These are phyloP conservation scores for Cordyceps cateniannulata DNA, from an alignment of 2,329 filamentous ascomycete genomes.

Conservation along the genomic window DNA sequence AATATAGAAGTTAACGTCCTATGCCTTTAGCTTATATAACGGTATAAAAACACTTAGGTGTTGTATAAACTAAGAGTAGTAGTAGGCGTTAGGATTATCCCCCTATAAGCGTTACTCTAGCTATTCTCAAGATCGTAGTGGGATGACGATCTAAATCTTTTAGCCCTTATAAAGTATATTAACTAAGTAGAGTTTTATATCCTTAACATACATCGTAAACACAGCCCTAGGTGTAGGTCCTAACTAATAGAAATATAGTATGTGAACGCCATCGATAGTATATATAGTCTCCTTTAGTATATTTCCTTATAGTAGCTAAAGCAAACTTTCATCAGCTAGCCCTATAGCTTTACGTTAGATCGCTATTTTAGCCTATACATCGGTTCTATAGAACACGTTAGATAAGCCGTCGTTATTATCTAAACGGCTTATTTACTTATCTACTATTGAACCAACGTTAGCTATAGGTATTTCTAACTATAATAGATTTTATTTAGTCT, in stretches of 20 bases:
- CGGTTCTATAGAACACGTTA: neutral
- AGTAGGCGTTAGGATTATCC: neutral
- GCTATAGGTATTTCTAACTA: neutral
- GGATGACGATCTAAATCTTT: neutral
- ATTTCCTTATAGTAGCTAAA: neutral
- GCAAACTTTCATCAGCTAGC: neutral
- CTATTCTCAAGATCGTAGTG: neutral
- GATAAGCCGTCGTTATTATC: neutral
- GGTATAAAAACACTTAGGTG: neutral
- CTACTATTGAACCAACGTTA: neutral
- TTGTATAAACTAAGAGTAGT: neutral
- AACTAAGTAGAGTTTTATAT: neutral
- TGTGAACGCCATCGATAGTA: neutral
- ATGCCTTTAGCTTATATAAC: neutral
- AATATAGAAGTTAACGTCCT: neutral
- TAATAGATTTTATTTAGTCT: neutral
- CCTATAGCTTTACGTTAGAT: neutral
- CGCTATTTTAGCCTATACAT: neutral
- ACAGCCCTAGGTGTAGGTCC: neutral
- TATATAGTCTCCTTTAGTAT: neutral
- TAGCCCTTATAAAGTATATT: neutral
- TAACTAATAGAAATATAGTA: neutral
- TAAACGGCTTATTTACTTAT: neutral
- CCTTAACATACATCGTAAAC: neutral
- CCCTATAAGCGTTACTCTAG: neutral